A percentile compares a stretch with the other conserved stretches of the same genome.
phyloP scores from a whole-genome alignment of 1,284 basidiomycete species.

The Schizopora paradoxa region DNA sequence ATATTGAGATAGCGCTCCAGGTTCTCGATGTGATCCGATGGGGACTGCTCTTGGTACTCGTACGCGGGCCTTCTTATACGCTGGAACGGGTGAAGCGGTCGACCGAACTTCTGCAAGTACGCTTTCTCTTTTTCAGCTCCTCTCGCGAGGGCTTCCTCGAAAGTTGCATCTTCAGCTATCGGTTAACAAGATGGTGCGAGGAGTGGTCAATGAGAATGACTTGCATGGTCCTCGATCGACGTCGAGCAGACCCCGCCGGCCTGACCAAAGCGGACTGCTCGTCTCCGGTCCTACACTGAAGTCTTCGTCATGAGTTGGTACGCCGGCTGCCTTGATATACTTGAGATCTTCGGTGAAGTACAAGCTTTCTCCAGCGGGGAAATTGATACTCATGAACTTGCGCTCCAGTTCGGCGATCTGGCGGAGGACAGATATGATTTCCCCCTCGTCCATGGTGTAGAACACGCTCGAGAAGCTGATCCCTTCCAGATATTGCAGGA shows the following conservation, averaged over 20 bases:
- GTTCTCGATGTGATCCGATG: conserved; percentile 37
- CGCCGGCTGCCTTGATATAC: conserved; percentile 21
- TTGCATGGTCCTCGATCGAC: conserved; percentile 46
- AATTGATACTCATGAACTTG: conserved; percentile 43
- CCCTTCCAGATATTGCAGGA: conserved; percentile 46
- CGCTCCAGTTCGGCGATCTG: conserved; percentile 45
- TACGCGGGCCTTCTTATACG: conserved; percentile 40
- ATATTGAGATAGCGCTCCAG: conserved; percentile 36
- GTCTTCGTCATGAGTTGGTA: conserved; percentile 33
- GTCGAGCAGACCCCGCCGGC: conserved; percentile 42
- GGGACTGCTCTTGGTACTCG: conserved; percentile 45
- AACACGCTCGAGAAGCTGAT: conserved; percentile 42
- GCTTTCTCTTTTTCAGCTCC: conserved; percentile 45
- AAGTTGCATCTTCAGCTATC: conserved; percentile 39
- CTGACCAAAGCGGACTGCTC: conserved; percentile 40
- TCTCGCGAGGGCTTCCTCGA: conserved; percentile 40
- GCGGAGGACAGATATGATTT: conserved; percentile 38
- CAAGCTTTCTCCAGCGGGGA: conserved; percentile 48
- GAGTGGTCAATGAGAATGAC: conserved; percentile 31
- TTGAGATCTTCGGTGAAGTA: conserved; percentile 39
- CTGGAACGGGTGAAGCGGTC: conserved; percentile 41
- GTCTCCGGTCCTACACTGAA: conserved; percentile 48
- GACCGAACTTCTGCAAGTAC: conserved; percentile 44
- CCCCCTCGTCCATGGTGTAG: conserved; percentile 34
- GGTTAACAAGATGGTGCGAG: conserved; percentile 23